Base-by-base conservation (phyloP, 2,329 filamentous ascomycete genomes). In the Thermomyces lanuginosus region DNA sequence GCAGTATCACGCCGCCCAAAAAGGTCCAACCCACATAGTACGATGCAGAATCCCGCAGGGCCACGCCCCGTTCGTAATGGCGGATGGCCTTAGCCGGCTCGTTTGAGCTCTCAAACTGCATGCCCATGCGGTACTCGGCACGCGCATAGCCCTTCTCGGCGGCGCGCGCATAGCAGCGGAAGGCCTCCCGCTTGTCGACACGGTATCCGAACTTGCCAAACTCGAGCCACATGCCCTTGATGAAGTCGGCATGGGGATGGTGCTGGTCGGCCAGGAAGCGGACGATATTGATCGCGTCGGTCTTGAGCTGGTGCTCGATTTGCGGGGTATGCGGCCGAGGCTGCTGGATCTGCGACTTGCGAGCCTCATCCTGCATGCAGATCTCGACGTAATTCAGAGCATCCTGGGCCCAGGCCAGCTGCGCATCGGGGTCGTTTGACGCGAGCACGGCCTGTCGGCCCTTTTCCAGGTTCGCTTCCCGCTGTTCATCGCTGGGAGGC, bases 101-200 rank as follows among this genome's bases (percentile, higher is more conserved):
- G 46, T 92, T 92, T 4, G 83, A 86, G 49, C 79, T 83, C 56
- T 98, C 89, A 49, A 84, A 95, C 31, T 93, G 77, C 86, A 95
- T 98, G 36, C 89, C 89, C 58, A 98, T 92, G 24, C 89, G 73
- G 53, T 98, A 98, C 52, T 95, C 82, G 11, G 89, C 84, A 41
- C 89, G 68, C 12, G 76, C 72, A 55, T 84, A 92, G 31, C 82
- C 82, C 41, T 80, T 74, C 41, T 84, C 77, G 16, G 82, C 77
- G n/a, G 89, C 80, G 42, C 76, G 66, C 35, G 74, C 72, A 56
- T 95, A 98, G 43, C 77, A 79, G 34, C 73, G 59, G 49, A 91
- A 95, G 5, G 89, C 86, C 56, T 93, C 86, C 44, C 86, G 84
- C 59, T 92, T 92, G 60, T 98, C 89, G 33, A 83, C 65, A 15